Percentiles rank a stretch among this genome's conserved stretches.
Conservation (phyloP, 73 alveolate genomes). For the Tetrahymena elliotti region DNA sequence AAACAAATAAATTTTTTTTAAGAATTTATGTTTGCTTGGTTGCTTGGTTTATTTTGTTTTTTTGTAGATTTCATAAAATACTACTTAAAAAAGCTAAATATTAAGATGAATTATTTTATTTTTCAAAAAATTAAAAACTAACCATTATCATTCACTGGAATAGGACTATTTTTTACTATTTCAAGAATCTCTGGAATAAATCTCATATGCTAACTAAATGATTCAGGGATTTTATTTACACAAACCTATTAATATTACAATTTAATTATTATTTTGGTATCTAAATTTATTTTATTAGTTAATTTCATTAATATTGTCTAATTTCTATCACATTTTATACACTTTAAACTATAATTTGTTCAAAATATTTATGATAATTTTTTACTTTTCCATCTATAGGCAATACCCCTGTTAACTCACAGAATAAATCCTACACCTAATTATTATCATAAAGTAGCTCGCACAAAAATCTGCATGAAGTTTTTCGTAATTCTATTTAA, state of each 20-base stretch:
- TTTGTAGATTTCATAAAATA: neutral
- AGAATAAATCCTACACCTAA: conserved; percentile 20
- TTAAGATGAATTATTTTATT: neutral
- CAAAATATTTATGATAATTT: neutral
- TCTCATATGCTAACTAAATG: neutral
- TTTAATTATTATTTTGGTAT: neutral
- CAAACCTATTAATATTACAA: conserved; percentile 4
- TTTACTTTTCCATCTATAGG: conserved; percentile 44
- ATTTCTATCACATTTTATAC: neutral
- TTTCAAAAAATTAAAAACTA: neutral
- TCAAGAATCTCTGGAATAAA: conserved; percentile 31
- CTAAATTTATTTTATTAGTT: neutral
- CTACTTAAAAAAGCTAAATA: neutral
- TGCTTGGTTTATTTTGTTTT: neutral
- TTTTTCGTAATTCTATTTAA: conserved; percentile 7
- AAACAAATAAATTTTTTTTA: neutral
- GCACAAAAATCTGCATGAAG: conserved; percentile 30
- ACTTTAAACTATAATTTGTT: neutral
- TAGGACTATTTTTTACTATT: conserved; percentile 10
- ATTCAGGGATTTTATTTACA: conserved; percentile 28
- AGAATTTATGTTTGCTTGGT: neutral
- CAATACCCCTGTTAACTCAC: conserved; percentile 20
- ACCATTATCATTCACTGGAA: conserved; percentile 24
- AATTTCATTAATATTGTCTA: neutral
- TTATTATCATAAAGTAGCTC: conserved; percentile 34